phyloP scores from a whole-genome alignment of 495 filamentous ascomycete species.

The Aspergillus affinis region DNA sequence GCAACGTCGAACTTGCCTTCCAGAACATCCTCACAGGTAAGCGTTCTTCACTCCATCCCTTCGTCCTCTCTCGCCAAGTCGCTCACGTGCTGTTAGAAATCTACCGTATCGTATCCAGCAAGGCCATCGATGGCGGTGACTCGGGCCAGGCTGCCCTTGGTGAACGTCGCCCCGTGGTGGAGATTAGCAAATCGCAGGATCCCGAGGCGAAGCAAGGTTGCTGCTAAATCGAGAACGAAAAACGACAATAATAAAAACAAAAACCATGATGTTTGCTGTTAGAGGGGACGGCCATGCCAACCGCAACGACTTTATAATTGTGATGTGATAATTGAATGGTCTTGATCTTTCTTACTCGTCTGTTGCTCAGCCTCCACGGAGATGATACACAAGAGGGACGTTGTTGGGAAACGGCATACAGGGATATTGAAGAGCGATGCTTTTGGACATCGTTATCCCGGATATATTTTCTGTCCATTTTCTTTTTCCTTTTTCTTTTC shows the following conservation, averaged over 20 bases:
- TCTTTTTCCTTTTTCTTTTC: slow-evolving; percentile 21
- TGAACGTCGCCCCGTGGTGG: slow-evolving; percentile 69
- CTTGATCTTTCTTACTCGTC: slow-evolving; percentile 41
- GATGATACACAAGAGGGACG: slow-evolving; percentile 42
- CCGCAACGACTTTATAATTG: slow-evolving; percentile 44
- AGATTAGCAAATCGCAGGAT: slow-evolving; percentile 79
- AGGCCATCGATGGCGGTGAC: slow-evolving; percentile 87
- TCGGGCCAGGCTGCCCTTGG: slow-evolving; percentile 69
- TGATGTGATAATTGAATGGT: slow-evolving; percentile 44
- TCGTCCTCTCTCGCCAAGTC: not conserved
- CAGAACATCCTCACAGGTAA: slow-evolving; percentile 98
- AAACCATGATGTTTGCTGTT: slow-evolving; percentile 5
- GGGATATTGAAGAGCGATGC: slow-evolving; percentile 25
- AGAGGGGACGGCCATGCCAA: slow-evolving; percentile 29
- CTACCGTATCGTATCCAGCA: slow-evolving; percentile 98
- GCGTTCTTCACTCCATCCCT: slow-evolving; percentile 20
- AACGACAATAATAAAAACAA: not conserved
- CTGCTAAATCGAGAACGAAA: slow-evolving; percentile 58
- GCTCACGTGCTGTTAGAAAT: slow-evolving; percentile 66
- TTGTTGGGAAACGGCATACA: slow-evolving; percentile 34
- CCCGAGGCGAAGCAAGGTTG: slow-evolving; percentile 79
- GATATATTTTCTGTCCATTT: slow-evolving; percentile 21
- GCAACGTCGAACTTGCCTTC: slow-evolving; percentile 99
- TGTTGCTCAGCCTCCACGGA: slow-evolving; percentile 41
- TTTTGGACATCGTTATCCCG: slow-evolving; percentile 24